Evolutionary conservation across 1,139 yeast genomes (phyloP).

Genomic region (Taiozyma sp.): DNA sequence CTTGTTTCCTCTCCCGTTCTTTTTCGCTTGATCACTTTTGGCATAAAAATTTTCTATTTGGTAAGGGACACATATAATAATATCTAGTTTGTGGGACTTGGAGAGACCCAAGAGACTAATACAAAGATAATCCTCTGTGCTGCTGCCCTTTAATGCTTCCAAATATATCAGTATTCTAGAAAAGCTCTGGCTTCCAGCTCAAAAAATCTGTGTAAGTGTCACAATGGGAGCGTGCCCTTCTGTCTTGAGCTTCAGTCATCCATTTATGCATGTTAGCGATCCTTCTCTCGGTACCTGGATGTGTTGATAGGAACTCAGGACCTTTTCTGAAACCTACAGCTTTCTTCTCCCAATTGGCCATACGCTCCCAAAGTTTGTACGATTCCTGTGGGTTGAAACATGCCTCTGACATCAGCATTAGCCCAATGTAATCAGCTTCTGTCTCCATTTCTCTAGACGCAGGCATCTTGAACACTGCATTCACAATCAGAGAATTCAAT

Average conservation of each 20-base stretch:
- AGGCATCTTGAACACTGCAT: slow-evolving; percentile 67
- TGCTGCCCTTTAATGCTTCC: no score
- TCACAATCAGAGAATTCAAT: slow-evolving; percentile 51
- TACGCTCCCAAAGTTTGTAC: slow-evolving; percentile 74
- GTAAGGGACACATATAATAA: not conserved
- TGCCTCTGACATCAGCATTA: slow-evolving; percentile 86
- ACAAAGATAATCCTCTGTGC: no score
- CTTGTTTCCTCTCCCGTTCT: no score
- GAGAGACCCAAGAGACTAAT: no score
- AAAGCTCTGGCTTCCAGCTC: not conserved
- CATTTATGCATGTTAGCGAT: slow-evolving; percentile 64
- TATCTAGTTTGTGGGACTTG: not conserved
- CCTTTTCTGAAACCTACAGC: slow-evolving; percentile 26
- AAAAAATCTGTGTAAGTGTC: slow-evolving; percentile 8
- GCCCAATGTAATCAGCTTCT: slow-evolving; percentile 93
- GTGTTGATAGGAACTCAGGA: slow-evolving; percentile 76
- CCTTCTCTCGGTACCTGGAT: slow-evolving; percentile 79
- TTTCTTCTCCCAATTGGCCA: slow-evolving; percentile 55
- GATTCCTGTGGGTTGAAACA: slow-evolving; percentile 80
- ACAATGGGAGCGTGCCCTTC: slow-evolving; percentile 14
- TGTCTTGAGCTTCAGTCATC: slow-evolving; percentile 58
- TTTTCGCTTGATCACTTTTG: not conserved
- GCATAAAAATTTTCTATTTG: not conserved
- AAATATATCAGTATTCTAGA: not conserved
- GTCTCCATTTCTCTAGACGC: slow-evolving; percentile 91